Conservation (phyloP, 2,329 filamentous ascomycete species). For the Monilinia laxa region DNA sequence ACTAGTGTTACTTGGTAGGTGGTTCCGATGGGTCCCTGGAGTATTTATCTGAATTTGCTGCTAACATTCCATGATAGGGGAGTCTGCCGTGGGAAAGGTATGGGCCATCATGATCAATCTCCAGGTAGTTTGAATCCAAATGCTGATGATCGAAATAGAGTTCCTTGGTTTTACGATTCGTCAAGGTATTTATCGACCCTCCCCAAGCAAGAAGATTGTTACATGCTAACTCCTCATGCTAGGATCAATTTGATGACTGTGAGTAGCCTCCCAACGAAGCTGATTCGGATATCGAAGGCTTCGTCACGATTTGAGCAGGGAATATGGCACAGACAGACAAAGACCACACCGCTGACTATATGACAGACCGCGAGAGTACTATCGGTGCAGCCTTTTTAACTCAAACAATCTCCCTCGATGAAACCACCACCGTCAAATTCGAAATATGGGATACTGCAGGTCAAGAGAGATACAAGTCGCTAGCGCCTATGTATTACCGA, state of each 20-base stretch:
- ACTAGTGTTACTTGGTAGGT: conserved; percentile 88
- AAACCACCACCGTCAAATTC: conserved; percentile 98
- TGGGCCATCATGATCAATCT: conserved; percentile 27
- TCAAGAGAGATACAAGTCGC: conserved; percentile 97
- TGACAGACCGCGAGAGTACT: conserved; percentile 36
- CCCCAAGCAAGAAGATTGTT: not conserved
- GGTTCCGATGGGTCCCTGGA: conserved; percentile 1
- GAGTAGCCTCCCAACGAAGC: conserved; percentile 18
- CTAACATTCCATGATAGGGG: conserved; percentile 62
- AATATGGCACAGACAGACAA: not conserved
- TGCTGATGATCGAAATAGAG: conserved; percentile 57
- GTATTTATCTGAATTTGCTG: not conserved
- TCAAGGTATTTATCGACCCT: conserved; percentile 69
- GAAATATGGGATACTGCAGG: conserved; percentile 99
- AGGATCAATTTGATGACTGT: conserved; percentile 96
- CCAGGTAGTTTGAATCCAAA: conserved; percentile 20
- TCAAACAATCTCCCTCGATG: conserved; percentile 97
- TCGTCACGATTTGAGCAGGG: not conserved
- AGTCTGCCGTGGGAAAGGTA: conserved; percentile 99
- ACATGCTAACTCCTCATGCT: conserved; percentile 24
- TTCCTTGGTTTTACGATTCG: conserved; percentile 95
- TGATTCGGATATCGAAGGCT: not conserved
- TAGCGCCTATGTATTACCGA: conserved; percentile 99
- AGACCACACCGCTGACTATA: conserved; percentile 12
- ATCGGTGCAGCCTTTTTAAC: conserved; percentile 89